Evolutionary conservation across 2,329 filamentous ascomycete species (phyloP).

Genomic region (Pseudonectria buxi): DNA sequence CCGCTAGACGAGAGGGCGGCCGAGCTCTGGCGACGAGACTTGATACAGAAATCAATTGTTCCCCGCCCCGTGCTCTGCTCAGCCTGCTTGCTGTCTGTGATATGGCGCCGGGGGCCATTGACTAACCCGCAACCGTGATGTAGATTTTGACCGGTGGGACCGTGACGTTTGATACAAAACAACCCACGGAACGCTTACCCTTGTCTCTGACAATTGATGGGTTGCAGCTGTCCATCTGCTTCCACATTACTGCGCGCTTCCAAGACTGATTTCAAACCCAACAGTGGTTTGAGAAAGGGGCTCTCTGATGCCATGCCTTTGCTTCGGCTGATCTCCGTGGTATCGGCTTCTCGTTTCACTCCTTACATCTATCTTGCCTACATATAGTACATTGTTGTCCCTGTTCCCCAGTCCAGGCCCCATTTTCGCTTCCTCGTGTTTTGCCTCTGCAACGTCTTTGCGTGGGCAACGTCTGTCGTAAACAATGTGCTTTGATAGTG

Average conservation of each 20-base stretch:
- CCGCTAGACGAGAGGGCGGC: slow-evolving; percentile 1
- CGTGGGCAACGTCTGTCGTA: neutral
- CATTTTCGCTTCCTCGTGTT: slow-evolving; percentile 1
- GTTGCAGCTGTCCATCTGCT: slow-evolving; percentile 49
- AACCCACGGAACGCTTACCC: slow-evolving; percentile 23
- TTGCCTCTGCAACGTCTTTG: slow-evolving; percentile 3
- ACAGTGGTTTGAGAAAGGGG: slow-evolving; percentile 30
- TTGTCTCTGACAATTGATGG: slow-evolving; percentile 48
- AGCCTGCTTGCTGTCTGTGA: slow-evolving; percentile 13
- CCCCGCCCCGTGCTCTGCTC: slow-evolving; percentile 12
- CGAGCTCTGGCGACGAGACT: slow-evolving; percentile 14
- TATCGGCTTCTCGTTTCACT: slow-evolving; percentile 58
- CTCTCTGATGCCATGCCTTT: slow-evolving; percentile 52
- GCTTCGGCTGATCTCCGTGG: slow-evolving; percentile 30
- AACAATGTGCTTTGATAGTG: neutral
- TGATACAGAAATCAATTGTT: slow-evolving; percentile 24
- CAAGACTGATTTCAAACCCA: slow-evolving; percentile 39
- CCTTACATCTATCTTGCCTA: slow-evolving; percentile 39
- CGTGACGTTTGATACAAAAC: no score
- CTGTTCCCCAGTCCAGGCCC: slow-evolving; percentile 1
- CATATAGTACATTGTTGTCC: neutral
- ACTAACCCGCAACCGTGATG: slow-evolving; percentile 1
- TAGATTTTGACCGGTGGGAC: no score
- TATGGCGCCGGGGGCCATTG: slow-evolving; percentile 6
- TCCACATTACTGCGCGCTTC: slow-evolving; percentile 46